Evolutionary conservation across 805 yeast genomes (phyloP).

Genomic region (Ogataea nitratoaversa): DNA sequence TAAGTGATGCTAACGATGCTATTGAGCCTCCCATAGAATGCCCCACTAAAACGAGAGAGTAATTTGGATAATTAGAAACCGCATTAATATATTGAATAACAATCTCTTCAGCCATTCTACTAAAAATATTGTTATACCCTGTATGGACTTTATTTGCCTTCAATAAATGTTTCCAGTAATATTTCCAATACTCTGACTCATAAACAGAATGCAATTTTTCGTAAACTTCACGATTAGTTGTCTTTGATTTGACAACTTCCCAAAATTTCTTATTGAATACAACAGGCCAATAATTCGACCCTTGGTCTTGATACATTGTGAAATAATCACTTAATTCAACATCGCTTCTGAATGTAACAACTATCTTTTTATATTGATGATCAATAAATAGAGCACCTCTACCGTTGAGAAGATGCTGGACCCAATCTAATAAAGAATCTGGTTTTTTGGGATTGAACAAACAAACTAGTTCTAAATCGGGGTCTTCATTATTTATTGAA

Average conservation of each 20-base stretch:
- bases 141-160: conserved; percentile 16
- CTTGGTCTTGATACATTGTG: conserved; percentile 16
- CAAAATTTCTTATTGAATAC: conserved; percentile 16
- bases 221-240: not conserved
- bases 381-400: conserved; percentile 16
- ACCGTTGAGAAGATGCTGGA: conserved; percentile 15
- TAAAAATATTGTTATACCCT: conserved; percentile 17
- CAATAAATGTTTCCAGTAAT: conserved; percentile 14
- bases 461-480: conserved; percentile 8
- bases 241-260: conserved; percentile 9
- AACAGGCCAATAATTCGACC: conserved; percentile 15
- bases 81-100: conserved; percentile 11
- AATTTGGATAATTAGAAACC: conserved; percentile 10
- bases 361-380: conserved; percentile 14
- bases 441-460: conserved; percentile 13
- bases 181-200: conserved; percentile 14
- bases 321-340: conserved; percentile 17
- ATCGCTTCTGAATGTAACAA: conserved; percentile 17
- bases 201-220: conserved; percentile 8
- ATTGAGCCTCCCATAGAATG: conserved; percentile 23
- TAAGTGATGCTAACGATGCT: conserved; percentile 16
- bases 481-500: conserved; percentile 10
- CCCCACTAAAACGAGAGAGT: conserved; percentile 14
- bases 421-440: conserved; percentile 12
- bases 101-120: conserved; percentile 17